Percentiles rank a stretch among this genome's conserved stretches.
Conservation (phyloP, 1,284 basidiomycete genomes). For the Pyrrhoderma noxium region DNA sequence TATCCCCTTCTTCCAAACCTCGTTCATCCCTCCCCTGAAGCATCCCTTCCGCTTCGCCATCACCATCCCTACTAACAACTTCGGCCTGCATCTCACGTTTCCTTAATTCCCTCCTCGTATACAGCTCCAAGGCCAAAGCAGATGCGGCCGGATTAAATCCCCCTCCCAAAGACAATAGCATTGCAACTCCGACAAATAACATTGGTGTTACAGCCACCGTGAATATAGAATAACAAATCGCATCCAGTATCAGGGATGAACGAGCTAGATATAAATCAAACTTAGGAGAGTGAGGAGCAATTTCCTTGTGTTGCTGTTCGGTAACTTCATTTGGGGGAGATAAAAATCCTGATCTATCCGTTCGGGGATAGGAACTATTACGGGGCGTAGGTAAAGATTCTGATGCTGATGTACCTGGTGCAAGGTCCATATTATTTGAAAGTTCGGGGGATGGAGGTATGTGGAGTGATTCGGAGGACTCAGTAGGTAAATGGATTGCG, state of each 20-base stretch:
- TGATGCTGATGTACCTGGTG: conserved; percentile 15
- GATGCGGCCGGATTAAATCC: conserved; percentile 62
- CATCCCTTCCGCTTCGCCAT: neutral
- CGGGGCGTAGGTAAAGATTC: neutral
- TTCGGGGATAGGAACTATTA: conserved; percentile 14
- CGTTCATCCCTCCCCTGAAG: too few relatives aligned
- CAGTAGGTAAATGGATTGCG: conserved; percentile 30
- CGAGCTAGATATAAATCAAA: conserved; percentile 63
- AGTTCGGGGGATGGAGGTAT: neutral
- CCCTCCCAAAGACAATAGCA: conserved; percentile 43
- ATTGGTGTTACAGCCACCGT: conserved; percentile 34
- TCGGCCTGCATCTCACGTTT: neutral
- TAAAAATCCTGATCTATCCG: neutral
- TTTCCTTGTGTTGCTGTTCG: neutral
- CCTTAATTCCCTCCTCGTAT: conserved; percentile 27
- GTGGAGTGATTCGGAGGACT: conserved; percentile 28
- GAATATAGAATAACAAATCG: conserved; percentile 47
- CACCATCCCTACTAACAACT: neutral
- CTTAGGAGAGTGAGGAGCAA: conserved; percentile 33
- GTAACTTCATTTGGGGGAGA: neutral
- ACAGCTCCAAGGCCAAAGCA: conserved; percentile 59
- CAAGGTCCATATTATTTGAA: neutral
- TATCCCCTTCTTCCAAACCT: neutral
- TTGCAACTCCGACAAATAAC: conserved; percentile 41
- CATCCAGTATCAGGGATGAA: conserved; percentile 50